Percentiles rank a stretch among this genome's conserved stretches.
phyloP scores from a whole-genome alignment of 306 rosid species.

The Pyrus communis region DNA sequence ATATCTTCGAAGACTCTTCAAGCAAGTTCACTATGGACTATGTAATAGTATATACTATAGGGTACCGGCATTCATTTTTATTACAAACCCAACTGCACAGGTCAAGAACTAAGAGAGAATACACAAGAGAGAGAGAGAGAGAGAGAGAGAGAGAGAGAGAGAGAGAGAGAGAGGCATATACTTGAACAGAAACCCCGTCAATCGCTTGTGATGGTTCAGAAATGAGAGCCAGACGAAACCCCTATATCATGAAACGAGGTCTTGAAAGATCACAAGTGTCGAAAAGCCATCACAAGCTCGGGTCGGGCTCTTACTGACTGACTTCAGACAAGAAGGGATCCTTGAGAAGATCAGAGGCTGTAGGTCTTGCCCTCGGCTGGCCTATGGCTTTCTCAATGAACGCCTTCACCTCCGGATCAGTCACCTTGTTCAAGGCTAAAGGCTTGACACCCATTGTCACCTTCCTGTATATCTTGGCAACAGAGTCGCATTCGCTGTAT shows the following conservation, averaged over 20 bases:
- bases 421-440: conserved; percentile 48
- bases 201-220: conserved; percentile 4
- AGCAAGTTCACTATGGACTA: background rate
- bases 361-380: conserved; percentile 82
- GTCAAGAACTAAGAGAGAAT: background rate
- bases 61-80: background rate
- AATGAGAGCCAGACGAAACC: background rate
- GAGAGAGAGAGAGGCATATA: background rate
- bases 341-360: conserved; percentile 73
- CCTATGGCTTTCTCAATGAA: conserved; percentile 81
- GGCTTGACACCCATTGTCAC: conserved; percentile 73
- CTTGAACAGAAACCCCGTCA: conserved; percentile 5
- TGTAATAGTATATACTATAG: background rate
- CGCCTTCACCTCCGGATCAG: conserved; percentile 56
- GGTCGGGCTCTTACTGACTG: conserved; percentile 30
- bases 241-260: background rate
- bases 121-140: background rate
- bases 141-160: background rate
- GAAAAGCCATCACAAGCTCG: conserved; percentile 10
- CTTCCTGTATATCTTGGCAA: conserved; percentile 80
- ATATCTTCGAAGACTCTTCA: background rate
- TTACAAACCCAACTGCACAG: background rate
- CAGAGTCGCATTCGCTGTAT: conserved; percentile 76
- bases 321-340: conserved; percentile 77
- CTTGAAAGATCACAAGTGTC: background rate